A percentile compares a stretch with the other conserved stretches of the same genome.
Conservation (phyloP, 768 basidiomycete species). For the Lenzites betulinus region DNA sequence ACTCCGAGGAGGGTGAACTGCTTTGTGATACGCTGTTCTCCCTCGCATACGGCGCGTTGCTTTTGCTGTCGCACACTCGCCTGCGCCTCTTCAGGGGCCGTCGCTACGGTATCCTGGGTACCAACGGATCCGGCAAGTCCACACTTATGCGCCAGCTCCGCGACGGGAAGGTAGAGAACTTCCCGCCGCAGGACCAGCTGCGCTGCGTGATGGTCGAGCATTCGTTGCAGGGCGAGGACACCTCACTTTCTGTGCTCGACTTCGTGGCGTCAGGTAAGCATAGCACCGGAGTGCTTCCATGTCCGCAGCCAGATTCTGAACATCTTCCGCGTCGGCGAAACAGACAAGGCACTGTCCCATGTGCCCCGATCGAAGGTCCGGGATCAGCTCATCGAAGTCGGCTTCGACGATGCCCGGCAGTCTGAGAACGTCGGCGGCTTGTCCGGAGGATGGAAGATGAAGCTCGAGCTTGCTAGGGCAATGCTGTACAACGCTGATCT, state of each 20-base stretch:
- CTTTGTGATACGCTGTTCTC: constrained; percentile 94
- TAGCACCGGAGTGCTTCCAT: not conserved
- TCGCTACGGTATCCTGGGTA: constrained; percentile 92
- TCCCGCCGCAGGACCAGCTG: constrained; percentile 85
- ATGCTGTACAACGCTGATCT: constrained; percentile 96
- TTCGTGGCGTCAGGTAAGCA: constrained; percentile 82
- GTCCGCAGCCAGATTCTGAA: constrained; percentile 1
- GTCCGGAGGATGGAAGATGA: constrained; percentile 99
- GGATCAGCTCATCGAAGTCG: constrained; percentile 81
- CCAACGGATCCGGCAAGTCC: constrained; percentile 96
- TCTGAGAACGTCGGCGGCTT: constrained; percentile 83
- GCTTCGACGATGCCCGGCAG: constrained; percentile 88
- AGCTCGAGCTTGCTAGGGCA: constrained; percentile 91
- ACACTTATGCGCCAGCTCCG: constrained; percentile 95
- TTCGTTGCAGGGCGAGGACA: constrained; percentile 92
- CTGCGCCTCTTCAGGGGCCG: constrained; percentile 87
- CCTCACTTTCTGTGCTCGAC: constrained; percentile 77
- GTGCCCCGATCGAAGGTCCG: constrained; percentile 73
- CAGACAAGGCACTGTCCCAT: constrained; percentile 69
- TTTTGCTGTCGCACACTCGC: constrained; percentile 92
- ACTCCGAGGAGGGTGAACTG: constrained; percentile 77
- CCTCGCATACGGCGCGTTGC: constrained; percentile 90
- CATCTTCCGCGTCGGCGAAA: not conserved
- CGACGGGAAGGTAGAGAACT: constrained; percentile 95
- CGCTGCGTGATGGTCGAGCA: constrained; percentile 97